Percentiles rank a stretch among this genome's conserved stretches.
These are phyloP conservation scores for Podospora australis DNA, from an alignment of 495 filamentous ascomycete species.

Conservation along the genomic window DNA sequence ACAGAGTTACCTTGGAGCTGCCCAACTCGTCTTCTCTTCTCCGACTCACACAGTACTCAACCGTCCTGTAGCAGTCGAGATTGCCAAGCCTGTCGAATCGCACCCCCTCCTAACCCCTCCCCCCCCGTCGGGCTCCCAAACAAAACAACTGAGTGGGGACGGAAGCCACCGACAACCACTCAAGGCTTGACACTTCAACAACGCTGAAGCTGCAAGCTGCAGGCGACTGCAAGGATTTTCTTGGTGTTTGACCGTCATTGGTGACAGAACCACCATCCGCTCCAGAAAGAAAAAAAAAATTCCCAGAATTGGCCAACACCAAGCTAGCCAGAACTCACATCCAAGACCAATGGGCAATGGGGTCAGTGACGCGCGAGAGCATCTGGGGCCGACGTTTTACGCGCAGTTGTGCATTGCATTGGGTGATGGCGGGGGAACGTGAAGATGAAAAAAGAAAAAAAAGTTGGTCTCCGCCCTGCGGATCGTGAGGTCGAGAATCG, in stretches of 20 bases:
- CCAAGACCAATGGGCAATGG: no score
- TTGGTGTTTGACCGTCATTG: slow-evolving; percentile 15
- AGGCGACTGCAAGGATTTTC: slow-evolving; percentile 22
- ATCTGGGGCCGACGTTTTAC: no score
- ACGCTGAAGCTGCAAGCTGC: slow-evolving; percentile 25
- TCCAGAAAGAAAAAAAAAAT: slow-evolving; percentile 6
- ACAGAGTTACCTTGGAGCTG: no score
- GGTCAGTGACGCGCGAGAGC: no score
- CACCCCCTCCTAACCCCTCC: not conserved
- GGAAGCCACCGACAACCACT: slow-evolving; percentile 21
- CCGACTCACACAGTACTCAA: not conserved
- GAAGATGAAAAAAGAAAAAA: no score
- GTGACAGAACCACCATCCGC: slow-evolving; percentile 7
- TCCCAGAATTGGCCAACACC: slow-evolving; percentile 1
- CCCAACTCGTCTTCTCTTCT: not conserved
- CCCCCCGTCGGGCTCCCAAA: slow-evolving; percentile 23
- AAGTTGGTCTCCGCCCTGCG: no score
- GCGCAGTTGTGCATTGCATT: no score
- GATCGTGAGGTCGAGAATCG: no score
- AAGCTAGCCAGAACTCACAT: no score
- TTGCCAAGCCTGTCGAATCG: slow-evolving; percentile 8
- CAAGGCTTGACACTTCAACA: slow-evolving; percentile 28
- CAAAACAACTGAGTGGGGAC: slow-evolving; percentile 18
- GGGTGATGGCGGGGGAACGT: no score
- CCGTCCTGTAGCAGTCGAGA: slow-evolving; percentile 15